Percentiles rank a stretch among this genome's conserved stretches.
phyloP scores from a whole-genome alignment of 768 basidiomycete genomes.

The Neoboletus subvelutipes region DNA sequence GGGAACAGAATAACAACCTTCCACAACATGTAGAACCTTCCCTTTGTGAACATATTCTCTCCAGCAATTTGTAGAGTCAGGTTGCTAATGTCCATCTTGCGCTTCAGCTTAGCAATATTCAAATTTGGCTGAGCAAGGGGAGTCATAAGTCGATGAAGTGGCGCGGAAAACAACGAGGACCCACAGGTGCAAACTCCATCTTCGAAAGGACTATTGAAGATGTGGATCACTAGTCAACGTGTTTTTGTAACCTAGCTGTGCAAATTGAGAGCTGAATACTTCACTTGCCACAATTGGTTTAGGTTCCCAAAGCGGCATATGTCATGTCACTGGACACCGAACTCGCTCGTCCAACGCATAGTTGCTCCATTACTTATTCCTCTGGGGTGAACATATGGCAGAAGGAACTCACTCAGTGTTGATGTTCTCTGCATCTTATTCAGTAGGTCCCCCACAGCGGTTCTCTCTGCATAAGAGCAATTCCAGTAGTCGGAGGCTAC shows the following conservation, averaged over 20 bases:
- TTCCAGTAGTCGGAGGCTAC: slow-evolving; percentile 16
- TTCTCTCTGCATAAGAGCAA: not conserved
- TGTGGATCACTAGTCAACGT: slow-evolving; percentile 20
- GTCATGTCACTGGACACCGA: not conserved
- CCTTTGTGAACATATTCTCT: slow-evolving; percentile 3
- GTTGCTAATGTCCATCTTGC: slow-evolving; percentile 23
- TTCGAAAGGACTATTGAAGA: not conserved
- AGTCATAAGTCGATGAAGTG: slow-evolving; percentile 4
- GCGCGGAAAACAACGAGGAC: slow-evolving; percentile 17
- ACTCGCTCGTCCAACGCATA: not conserved
- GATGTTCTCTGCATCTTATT: not conserved
- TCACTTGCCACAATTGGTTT: slow-evolving; percentile 24
- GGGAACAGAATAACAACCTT: slow-evolving; percentile 15
- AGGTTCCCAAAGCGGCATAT: not conserved
- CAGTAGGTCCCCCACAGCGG: slow-evolving; percentile 9
- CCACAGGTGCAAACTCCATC: slow-evolving; percentile 33
- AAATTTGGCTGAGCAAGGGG: slow-evolving; percentile 14
- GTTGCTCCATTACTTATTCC: not conserved
- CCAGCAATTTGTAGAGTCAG: slow-evolving; percentile 23
- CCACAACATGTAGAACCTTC: slow-evolving; percentile 30
- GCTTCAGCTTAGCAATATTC: slow-evolving; percentile 23
- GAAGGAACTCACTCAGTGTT: not conserved
- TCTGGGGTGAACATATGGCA: not conserved
- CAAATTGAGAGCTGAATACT: slow-evolving; percentile 4
- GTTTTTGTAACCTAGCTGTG: slow-evolving; percentile 17